phyloP scores from a whole-genome alignment of 2,329 filamentous ascomycete genomes.

The Epichloe baconii region DNA sequence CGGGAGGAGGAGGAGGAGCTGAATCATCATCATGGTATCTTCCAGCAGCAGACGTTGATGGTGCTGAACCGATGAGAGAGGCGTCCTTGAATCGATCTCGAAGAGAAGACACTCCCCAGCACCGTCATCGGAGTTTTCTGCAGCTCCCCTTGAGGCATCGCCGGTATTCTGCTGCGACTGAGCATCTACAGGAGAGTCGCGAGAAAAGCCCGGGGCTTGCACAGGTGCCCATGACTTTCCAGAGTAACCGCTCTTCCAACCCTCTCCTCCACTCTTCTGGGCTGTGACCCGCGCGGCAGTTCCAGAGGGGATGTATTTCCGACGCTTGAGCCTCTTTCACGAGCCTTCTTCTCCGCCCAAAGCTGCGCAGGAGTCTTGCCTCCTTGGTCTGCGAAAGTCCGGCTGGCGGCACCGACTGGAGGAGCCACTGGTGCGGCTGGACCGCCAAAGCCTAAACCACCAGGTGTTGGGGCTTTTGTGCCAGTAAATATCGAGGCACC shows the following conservation, averaged over 20 bases:
- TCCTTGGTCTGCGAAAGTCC: constrained; percentile 86
- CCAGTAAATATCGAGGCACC: constrained; percentile 61
- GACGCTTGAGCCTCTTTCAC: constrained; percentile 44
- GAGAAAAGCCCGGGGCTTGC: constrained; percentile 52
- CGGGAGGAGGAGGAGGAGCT: constrained; percentile 29
- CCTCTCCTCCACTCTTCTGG: constrained; percentile 58
- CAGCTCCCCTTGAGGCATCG: constrained; percentile 28
- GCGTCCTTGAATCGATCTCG: constrained; percentile 72
- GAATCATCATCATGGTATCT: constrained; percentile 21
- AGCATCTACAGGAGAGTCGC: constrained; percentile 37
- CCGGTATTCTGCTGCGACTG: constrained; percentile 50
- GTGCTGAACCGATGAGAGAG: constrained; percentile 50
- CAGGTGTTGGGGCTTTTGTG: constrained; percentile 78
- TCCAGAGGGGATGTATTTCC: constrained; percentile 29
- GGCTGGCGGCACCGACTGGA: constrained; percentile 68
- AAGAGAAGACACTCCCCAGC: constrained; percentile 58
- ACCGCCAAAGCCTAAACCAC: constrained; percentile 50
- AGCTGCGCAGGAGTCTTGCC: constrained; percentile 94
- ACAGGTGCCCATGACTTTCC: constrained; percentile 88
- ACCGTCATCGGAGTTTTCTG: constrained; percentile 40
- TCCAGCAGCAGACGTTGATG: constrained; percentile 23
- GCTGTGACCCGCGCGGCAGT: constrained; percentile 42
- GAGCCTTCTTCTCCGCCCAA: constrained; percentile 95
- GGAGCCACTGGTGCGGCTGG: constrained; percentile 38
- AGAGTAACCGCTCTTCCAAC: constrained; percentile 84